phyloP scores from a whole-genome alignment of 2,329 filamentous ascomycete species.

The Botrytis paeoniae region DNA sequence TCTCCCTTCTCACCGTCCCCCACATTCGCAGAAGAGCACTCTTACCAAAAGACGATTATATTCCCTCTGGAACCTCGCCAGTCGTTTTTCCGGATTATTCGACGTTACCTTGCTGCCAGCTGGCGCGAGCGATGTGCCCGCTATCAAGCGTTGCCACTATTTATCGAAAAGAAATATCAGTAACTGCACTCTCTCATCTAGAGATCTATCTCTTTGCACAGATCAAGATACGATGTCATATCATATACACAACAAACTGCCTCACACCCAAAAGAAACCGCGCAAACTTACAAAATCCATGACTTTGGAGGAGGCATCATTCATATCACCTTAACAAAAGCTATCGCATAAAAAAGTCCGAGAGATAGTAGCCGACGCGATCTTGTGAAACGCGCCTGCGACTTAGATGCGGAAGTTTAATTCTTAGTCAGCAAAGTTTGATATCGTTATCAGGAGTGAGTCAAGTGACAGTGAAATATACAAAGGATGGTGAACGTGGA shows the following conservation, averaged over 20 bases:
- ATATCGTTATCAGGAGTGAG: neutral
- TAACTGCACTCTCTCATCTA: neutral
- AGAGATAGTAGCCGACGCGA: slow-evolving; percentile 8
- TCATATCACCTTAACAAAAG: slow-evolving; percentile 10
- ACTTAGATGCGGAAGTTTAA: neutral
- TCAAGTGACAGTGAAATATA: neutral
- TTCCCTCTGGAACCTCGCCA: slow-evolving; percentile 65
- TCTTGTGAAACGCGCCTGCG: neutral
- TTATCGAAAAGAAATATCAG: slow-evolving; percentile 21
- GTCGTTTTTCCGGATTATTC: slow-evolving; percentile 60
- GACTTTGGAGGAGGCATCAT: slow-evolving; percentile 27
- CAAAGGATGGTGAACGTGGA: neutral
- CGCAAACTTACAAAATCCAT: slow-evolving; percentile 29
- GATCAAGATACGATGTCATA: neutral
- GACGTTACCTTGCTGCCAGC: slow-evolving; percentile 57
- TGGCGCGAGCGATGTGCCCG: slow-evolving; percentile 55
- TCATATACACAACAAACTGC: neutral
- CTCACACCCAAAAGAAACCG: neutral
- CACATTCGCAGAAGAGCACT: neutral
- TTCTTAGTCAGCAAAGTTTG: neutral
- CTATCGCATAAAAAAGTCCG: slow-evolving; percentile 22
- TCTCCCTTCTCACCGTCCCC: neutral
- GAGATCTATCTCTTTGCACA: neutral
- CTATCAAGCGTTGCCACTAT: slow-evolving; percentile 67
- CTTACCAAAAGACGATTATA: slow-evolving; percentile 60